Evolutionary conservation across 2,329 filamentous ascomycete genomes (phyloP), one percentile per base, ranked within the genome.

Genomic region (Tolypocladium capitatum): DNA sequence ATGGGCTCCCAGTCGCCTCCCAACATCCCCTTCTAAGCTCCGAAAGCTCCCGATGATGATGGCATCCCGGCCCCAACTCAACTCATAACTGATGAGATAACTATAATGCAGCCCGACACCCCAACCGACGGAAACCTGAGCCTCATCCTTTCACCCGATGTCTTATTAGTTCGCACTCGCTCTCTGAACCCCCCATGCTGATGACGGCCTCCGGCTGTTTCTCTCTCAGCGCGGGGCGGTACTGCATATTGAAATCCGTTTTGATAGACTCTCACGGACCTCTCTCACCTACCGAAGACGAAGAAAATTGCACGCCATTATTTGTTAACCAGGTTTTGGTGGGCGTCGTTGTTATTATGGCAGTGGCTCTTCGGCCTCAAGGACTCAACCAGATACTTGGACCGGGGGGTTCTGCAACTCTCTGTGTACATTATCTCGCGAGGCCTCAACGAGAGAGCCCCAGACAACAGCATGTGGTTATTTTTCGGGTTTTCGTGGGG

Each of bases 11-110:
- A 76, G 57, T 55, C 61, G 45, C 61, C 65, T 45, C 66, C 75
- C 54, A 80, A 77, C 67, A 82, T 84, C 62, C 80, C 81, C 56
- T 84, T 84, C 64, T 84, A 83, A 74, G 51, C 52, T 30, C 38
- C 42, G 30, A 44, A 50, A 45, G 31, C 44, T 32, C 28, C 43
- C 27, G 43, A 52, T 43, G 40, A 48, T 47, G 44, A 52, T 32
- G 49, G 46, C 49, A 53, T 56, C 53, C 46, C 51, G 49, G 47
- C 53, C 47, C 40, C 46, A 49, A 54, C 52, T 54, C 50, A 48
- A 50, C 52, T 52, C 48, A 50, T 48, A 48, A 52, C 41, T 52
- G 52, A 55, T 52, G 55, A 55, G 49, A 50, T 58, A 52, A 27
- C 55, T 55, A 50, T 60, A 59, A 58, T 58, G 57, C 55, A 53